phyloP scores from a whole-genome alignment of 192 early-diverging fungal genomes.

The Funneliformis geosporum region DNA sequence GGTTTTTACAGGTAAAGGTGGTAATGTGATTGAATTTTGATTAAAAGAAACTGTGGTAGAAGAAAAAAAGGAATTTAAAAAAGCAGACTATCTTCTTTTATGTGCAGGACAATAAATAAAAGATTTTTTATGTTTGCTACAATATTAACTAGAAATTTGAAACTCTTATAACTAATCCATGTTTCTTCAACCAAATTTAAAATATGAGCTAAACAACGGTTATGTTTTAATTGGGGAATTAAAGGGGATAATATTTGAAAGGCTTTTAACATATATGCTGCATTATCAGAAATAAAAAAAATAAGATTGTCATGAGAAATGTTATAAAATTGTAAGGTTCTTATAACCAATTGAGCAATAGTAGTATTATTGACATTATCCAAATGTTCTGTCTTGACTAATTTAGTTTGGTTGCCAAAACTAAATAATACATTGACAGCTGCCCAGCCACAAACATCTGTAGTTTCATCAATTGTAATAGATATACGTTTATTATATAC shows the following conservation, averaged over 20 bases:
- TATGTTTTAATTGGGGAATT: slow-evolving; percentile 8
- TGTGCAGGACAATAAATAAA: not conserved
- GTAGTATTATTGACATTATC: not conserved
- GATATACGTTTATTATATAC: not conserved
- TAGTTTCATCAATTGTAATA: slow-evolving; percentile 12
- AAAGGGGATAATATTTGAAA: slow-evolving; percentile 9
- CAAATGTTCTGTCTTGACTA: not conserved
- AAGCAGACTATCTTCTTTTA: not conserved
- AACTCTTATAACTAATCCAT: not conserved
- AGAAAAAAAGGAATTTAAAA: not conserved
- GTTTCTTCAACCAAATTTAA: not conserved
- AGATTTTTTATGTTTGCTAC: not conserved
- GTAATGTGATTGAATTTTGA: not conserved
- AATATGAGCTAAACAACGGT: not conserved
- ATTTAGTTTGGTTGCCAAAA: not conserved
- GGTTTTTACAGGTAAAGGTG: not conserved
- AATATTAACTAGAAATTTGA: not conserved
- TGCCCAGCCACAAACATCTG: not conserved
- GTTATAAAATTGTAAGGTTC: not conserved
- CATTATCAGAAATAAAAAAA: slow-evolving; percentile 19
- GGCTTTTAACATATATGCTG: not conserved
- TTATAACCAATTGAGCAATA: not conserved
- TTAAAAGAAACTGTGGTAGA: not conserved
- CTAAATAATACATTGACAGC: slow-evolving; percentile 6
- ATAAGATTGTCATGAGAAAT: not conserved